Conservation (phyloP, 1,284 basidiomycete species). For the Naganishia sp. region DNA sequence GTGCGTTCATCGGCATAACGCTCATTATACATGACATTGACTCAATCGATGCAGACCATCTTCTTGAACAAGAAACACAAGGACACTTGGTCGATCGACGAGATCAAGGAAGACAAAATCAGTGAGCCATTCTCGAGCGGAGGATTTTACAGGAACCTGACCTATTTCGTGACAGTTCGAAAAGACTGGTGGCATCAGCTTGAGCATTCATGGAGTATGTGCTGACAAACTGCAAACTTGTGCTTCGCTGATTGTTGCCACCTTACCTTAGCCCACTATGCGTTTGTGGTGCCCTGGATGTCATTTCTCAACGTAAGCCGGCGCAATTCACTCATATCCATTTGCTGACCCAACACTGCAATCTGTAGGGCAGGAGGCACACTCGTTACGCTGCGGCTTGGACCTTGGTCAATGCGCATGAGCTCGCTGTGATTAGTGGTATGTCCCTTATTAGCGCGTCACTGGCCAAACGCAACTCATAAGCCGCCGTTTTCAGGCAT, state of each 20-base stretch:
- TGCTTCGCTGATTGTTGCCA: background rate
- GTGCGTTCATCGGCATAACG: background rate
- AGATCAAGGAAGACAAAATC: constrained; percentile 57
- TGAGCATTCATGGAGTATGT: constrained; percentile 44
- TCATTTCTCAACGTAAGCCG: constrained; percentile 54
- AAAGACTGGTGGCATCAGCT: constrained; percentile 55
- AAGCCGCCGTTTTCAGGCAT: constrained; percentile 36
- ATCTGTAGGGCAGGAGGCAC: constrained; percentile 34
- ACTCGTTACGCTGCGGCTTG: constrained; percentile 51
- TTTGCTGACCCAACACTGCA: background rate
- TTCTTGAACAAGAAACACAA: constrained; percentile 57
- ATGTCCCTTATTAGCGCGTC: background rate
- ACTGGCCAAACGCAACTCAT: too few relatives aligned
- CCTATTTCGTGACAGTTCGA: constrained; percentile 39
- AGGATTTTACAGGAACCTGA: background rate
- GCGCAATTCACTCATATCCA: background rate
- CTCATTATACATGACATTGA: background rate
- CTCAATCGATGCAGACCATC: constrained; percentile 52
- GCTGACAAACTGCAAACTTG: background rate
- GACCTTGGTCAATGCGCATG: constrained; percentile 56
- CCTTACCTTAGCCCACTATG: constrained; percentile 49
- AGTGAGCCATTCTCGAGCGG: constrained; percentile 40
- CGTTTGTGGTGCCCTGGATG: constrained; percentile 56
- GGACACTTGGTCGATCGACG: constrained; percentile 55
- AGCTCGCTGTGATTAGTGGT: constrained; percentile 56